phyloP scores from a whole-genome alignment of 306 rosid genomes.

The Cyamopsis tetragonoloba region DNA sequence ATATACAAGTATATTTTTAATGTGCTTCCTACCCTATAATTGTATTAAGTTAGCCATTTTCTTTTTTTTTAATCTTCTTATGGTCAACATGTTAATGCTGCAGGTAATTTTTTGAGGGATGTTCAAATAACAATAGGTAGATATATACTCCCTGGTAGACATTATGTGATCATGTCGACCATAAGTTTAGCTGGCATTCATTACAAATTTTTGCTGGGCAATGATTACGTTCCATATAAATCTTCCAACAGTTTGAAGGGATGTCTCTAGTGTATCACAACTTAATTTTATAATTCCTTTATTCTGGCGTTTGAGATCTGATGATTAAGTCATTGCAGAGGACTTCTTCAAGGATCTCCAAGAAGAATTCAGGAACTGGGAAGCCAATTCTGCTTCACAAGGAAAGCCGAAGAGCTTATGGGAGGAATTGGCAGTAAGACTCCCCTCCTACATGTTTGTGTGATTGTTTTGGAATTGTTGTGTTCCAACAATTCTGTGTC shows the following conservation, averaged over 20 bases:
- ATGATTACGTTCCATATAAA: conserved; percentile 1
- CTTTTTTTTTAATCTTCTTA: conserved; percentile 37
- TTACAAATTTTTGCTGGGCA: conserved; percentile 22
- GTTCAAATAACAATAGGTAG: conserved; percentile 99
- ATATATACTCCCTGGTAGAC: conserved; percentile 56
- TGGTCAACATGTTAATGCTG: conserved; percentile 62
- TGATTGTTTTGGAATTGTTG: background rate
- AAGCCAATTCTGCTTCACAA: conserved; percentile 69
- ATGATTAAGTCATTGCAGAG: conserved; percentile 47
- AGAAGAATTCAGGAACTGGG: conserved; percentile 91
- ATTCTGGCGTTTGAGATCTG: conserved; percentile 21
- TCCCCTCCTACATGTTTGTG: background rate
- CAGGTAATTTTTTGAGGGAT: conserved; percentile 93
- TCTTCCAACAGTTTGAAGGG: background rate
- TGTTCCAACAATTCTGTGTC: too few species aligned
- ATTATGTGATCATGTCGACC: conserved; percentile 37
- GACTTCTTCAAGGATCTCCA: conserved; percentile 88
- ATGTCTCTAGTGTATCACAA: conserved; percentile 15
- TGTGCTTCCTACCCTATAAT: conserved; percentile 22
- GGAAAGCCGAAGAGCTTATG: conserved; percentile 93
- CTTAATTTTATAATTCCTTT: conserved; percentile 6
- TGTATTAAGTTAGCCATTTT: conserved; percentile 8
- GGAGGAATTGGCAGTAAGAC: conserved; percentile 88
- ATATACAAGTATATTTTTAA: background rate
- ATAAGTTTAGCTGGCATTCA: conserved; percentile 33